These are phyloP conservation scores for Wickerhamiella australiensis DNA, from an alignment of 805 yeast species.

Conservation along the genomic window DNA sequence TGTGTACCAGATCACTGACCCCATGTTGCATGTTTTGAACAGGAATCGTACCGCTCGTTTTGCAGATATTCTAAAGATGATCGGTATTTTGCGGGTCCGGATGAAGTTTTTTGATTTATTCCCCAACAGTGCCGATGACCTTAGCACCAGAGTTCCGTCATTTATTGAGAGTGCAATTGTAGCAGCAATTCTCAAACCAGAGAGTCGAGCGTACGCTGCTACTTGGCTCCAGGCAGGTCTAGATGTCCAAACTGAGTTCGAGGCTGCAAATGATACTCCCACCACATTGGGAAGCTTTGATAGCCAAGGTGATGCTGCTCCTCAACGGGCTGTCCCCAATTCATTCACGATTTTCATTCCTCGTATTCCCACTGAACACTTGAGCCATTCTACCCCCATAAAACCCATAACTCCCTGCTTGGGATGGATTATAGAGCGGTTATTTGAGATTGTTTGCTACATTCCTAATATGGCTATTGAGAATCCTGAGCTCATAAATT, in stretches of 20 bases:
- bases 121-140: constrained; percentile 27
- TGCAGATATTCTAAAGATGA: constrained; percentile 52
- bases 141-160: constrained; percentile 47
- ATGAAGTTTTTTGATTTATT: constrained; percentile 48
- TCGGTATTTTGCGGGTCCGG: constrained; percentile 53
- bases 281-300: constrained; percentile 1
- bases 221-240: constrained; percentile 57
- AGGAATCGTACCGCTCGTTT: constrained; percentile 56
- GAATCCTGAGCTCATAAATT: constrained; percentile 57
- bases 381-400: constrained; percentile 10
- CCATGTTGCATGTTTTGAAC: constrained; percentile 31
- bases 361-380: constrained; percentile 17
- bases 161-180: constrained; percentile 70
- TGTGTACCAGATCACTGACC: constrained; percentile 51
- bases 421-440: constrained; percentile 80
- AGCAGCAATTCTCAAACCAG: constrained; percentile 68
- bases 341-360: constrained; percentile 24
- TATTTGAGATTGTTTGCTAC: constrained; percentile 61
- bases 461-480: constrained; percentile 68
- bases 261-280: constrained; percentile 6
- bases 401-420: constrained; percentile 62
- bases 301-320: neutral
- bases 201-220: constrained; percentile 53
- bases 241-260: constrained; percentile 22
- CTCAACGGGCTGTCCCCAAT: constrained; percentile 16